Evolutionary conservation across 345 rosid genomes (phyloP), one percentile per base, ranked within the genome.

Genomic region (Aquilaria sinensis): DNA sequence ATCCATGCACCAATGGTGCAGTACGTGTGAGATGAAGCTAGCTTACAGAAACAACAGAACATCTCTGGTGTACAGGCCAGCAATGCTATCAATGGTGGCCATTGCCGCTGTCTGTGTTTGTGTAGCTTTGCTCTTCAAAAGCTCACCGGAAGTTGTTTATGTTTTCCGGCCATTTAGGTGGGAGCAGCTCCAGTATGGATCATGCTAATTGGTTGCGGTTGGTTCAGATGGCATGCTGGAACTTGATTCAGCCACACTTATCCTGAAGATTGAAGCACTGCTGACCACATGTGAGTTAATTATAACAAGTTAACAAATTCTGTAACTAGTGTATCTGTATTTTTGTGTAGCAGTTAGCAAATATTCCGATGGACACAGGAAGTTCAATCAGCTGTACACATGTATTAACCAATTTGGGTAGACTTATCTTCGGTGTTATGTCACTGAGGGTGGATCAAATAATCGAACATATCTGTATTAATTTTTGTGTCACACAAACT

Each of bases 61-160:
- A 53, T 77, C 83, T 1, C 69, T 75, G 5, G 32, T 74, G 46
- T 81, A 81, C 64, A 73, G 82, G 72, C 90, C 88, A 2, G 83
- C 81, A 29, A 78, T 84, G 83, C 66, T 84, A 7, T 81, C 85
- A 11, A 69, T 87, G 82, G 85, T 84, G 67, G 83, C 78, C 54
- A 76, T 87, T 51, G 90, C 90, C 14, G 82, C 88, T 3, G 85
- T 87, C 6, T 84, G 88, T 43, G 88, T 87, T 5, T 84, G 88
- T 11, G 88, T 79, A 47, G 90, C 90, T 0, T 79, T 87, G 65
- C 70, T 84, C 62, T 87, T 87, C 79, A 87, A 82, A 72, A 82
- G 88, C 67, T 78, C 73, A 7, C 90, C 94, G 0, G 81, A 84
- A 62, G 88, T 87, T 1, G 65, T 66, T 37, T 71, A 72, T 9